A percentile compares a stretch with the other conserved stretches of the same genome.
These are phyloP conservation scores for Gossypium laxum DNA, from an alignment of 441 rosid genomes.

Conservation along the genomic window DNA sequence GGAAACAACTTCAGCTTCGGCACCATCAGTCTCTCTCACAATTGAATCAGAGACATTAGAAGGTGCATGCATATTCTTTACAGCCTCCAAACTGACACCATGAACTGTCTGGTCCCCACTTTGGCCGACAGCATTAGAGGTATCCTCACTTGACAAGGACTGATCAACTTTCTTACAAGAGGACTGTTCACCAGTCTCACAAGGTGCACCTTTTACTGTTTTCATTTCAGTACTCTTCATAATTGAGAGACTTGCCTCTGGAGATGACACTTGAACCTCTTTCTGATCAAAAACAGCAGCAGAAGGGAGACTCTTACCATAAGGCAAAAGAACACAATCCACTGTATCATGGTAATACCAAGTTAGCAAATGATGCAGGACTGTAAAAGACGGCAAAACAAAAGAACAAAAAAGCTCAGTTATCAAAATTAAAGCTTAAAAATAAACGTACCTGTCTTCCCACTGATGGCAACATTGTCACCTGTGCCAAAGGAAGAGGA, in stretches of 20 bases:
- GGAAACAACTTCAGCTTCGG: slow-evolving; percentile 20
- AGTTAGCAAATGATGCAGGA: slow-evolving; percentile 17
- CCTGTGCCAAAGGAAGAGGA: slow-evolving; percentile 21
- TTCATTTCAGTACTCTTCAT: slow-evolving; percentile 22
- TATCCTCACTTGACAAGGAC: slow-evolving; percentile 25
- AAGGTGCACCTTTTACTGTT: slow-evolving; percentile 20
- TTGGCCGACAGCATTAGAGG: slow-evolving; percentile 28
- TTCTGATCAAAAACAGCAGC: slow-evolving; percentile 24
- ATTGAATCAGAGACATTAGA: slow-evolving; percentile 25
- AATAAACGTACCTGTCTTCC: slow-evolving; percentile 35
- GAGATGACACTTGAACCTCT: slow-evolving; percentile 24
- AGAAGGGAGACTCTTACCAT: slow-evolving; percentile 15
- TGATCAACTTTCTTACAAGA: slow-evolving; percentile 23
- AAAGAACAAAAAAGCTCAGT: slow-evolving; percentile 5
- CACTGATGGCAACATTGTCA: slow-evolving; percentile 24
- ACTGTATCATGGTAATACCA: slow-evolving; percentile 10
- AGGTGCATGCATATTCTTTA: slow-evolving; percentile 22
- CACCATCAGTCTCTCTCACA: slow-evolving; percentile 24
- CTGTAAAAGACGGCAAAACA: slow-evolving; percentile 5
- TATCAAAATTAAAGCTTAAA: not conserved
- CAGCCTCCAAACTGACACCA: slow-evolving; percentile 25
- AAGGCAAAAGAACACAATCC: slow-evolving; percentile 20
- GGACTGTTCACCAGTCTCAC: slow-evolving; percentile 20
- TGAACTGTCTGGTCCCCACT: slow-evolving; percentile 21
- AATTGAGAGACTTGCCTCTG: slow-evolving; percentile 24